A percentile compares a stretch with the other conserved stretches of the same genome.
These are phyloP conservation scores for Citrullus amarus DNA, from an alignment of 306 rosid species.

Conservation along the genomic window DNA sequence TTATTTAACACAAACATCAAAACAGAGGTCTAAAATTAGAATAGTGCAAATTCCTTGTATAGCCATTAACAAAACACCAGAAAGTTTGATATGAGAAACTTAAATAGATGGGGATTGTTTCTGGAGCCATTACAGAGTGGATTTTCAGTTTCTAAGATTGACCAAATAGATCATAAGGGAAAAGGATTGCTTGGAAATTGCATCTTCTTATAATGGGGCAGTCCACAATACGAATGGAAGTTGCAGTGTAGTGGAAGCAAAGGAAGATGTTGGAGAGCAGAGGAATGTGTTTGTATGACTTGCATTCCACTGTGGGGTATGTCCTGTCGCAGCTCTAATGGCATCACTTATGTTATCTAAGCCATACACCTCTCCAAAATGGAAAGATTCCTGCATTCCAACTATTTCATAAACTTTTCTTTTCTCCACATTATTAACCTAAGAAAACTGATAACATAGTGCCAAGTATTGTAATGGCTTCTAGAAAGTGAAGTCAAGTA, in stretches of 20 bases:
- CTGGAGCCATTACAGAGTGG: background rate
- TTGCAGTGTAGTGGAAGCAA: conserved; percentile 9
- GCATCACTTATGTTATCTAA: conserved; percentile 1
- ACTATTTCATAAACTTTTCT: background rate
- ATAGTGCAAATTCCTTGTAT: no score
- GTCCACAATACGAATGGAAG: conserved; percentile 7
- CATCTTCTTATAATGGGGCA: conserved; percentile 13
- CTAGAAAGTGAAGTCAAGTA: background rate
- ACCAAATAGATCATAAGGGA: conserved; percentile 7
- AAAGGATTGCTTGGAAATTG: background rate
- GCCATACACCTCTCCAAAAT: conserved; percentile 12
- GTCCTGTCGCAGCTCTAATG: conserved; percentile 11
- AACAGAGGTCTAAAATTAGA: background rate
- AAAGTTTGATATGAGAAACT: background rate
- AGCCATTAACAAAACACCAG: background rate
- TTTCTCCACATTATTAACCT: no score
- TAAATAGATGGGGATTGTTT: background rate
- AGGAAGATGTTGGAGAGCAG: conserved; percentile 17
- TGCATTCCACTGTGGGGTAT: conserved; percentile 15
- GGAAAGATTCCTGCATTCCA: conserved; percentile 10
- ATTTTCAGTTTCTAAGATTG: background rate
- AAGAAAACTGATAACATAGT: background rate
- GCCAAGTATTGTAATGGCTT: background rate
- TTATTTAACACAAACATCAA: background rate
- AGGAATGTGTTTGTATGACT: conserved; percentile 9